Conservation (phyloP, 139 green algal species). For the Haematococcus lacustris region DNA sequence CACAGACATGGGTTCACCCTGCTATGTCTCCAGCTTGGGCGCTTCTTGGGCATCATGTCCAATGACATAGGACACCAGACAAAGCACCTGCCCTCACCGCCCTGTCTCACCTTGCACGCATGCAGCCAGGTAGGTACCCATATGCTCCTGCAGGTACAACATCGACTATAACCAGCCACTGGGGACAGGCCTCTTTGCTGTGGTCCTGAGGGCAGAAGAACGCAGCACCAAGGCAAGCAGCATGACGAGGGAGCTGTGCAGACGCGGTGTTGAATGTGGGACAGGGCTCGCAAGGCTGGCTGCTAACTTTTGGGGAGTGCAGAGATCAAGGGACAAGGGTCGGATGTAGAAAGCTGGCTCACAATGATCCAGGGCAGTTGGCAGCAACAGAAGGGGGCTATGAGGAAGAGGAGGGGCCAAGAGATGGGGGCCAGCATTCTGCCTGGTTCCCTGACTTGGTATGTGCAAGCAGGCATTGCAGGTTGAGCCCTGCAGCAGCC, state of each 20-base stretch:
- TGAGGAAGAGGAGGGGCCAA: no score
- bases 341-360: no score
- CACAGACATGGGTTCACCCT: neutral
- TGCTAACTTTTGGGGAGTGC: neutral
- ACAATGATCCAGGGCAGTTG: neutral
- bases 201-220: no score
- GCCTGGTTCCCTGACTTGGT: neutral
- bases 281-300: neutral
- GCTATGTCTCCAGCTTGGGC: neutral
- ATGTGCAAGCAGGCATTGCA: neutral
- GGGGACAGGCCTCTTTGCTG: slow-evolving; percentile 21
- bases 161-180: slow-evolving; percentile 16
- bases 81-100: neutral
- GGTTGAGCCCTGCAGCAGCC: neutral
- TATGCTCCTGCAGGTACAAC: slow-evolving; percentile 3
- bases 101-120: neutral
- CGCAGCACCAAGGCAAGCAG: slow-evolving; percentile 1
- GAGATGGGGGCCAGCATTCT: no score
- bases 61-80: neutral
- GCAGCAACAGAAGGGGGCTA: neutral
- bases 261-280: neutral
- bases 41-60: neutral
- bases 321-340: neutral
- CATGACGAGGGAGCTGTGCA: no score
- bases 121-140: neutral